Base-by-base conservation (phyloP, 2,329 filamentous ascomycete species). In the Nothopassalora personata region DNA sequence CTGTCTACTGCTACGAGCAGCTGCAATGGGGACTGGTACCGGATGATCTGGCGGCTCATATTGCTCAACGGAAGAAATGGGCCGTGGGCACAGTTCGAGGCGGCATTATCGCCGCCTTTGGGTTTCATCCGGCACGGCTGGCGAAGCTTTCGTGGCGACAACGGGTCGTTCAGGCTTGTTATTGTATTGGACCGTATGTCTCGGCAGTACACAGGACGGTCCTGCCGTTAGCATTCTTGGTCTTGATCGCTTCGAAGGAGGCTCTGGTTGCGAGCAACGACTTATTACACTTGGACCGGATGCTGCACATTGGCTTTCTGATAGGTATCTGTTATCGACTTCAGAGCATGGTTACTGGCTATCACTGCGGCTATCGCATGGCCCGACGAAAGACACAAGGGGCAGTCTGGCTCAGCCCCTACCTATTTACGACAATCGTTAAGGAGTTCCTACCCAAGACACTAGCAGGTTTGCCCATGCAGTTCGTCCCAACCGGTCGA, bases 21-120 rank as follows among this genome's bases (percentile, higher is more conserved):
- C 23, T 61, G 33, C 59, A 61, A 19, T 58, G 53, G 53, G 59
- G 59, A 3, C 30, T 58, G 19, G 47, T 53, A 6, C 56, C 56
- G 5, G 59, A 61, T 23, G 54, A 53, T 0, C 34, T 61, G 2
- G 56, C 56, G 1, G 56, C 51, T 11, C 56, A 58, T 49, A 31
- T 61, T 9, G 52, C 52, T 3, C 59, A 61, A 36, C 8, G 58
- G 5, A 31, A 19, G 15, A 54, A 53, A 31, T 60, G 58, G 58
- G 55, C 50, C 23, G 54, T 60, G 9, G 58, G 58, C 4, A 60
- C 49, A 1, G 45, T 58, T 1, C 54, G 54, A 30, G 54, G 50
- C 13, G 55, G 54, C 3, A 57, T 54, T 45, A 53, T 57, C 4
- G 39, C 46, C 10, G 31, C 11, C 15, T 60, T 60, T 11, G 55